Evolutionary conservation across 345 rosid genomes (phyloP), one percentile per base, ranked within the genome.

Genomic region (Linum tenue): DNA sequence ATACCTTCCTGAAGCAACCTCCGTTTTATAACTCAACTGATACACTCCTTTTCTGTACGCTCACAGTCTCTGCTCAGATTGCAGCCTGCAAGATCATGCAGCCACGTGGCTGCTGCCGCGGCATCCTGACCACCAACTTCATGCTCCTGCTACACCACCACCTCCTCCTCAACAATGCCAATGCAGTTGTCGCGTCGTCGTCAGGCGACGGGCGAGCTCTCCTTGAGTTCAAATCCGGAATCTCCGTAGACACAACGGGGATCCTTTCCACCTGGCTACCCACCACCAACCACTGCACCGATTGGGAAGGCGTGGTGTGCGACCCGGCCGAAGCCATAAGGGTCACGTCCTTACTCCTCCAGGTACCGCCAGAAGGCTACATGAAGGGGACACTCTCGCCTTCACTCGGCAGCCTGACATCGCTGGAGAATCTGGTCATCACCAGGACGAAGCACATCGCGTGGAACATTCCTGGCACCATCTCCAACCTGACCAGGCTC

Each of bases 271-370:
- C 97, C 3, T 92, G 98, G 97, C 70, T 73, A 94, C 96, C 36
- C 73, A 63, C 59, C 86, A 86, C 48, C 89, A 95, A 6, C 79
- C 88, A 96, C 37, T 76, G 77, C 55, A 95, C 90, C 64, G 96
- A 86, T 39, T 92, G 98, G 98, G 97, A 85, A 68, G 98, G 97
- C n/a, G n/a, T n/a, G n/a, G n/a, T n/a, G n/a, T n/a, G n/a, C 59
- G 77, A 84, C 69, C 74, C 81, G 1, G 81, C 79, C 22, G 82
- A n/a, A n/a, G n/a, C n/a, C n/a, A n/a, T n/a, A n/a, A n/a, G n/a
- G 71, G 96, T 92, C 73, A 79, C 84, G 56, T 36, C 38, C 4
- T 73, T 92, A 78, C 78, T 76, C 42, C 67, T 92, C 67, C 85
- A 67, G 76, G 76, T 76, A 39, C 68, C 90, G 0, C 77, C 65